A percentile compares a stretch with the other conserved stretches of the same genome.
These are phyloP conservation scores for Tricholomella constricta DNA, from an alignment of 768 basidiomycete genomes.

Conservation along the genomic window DNA sequence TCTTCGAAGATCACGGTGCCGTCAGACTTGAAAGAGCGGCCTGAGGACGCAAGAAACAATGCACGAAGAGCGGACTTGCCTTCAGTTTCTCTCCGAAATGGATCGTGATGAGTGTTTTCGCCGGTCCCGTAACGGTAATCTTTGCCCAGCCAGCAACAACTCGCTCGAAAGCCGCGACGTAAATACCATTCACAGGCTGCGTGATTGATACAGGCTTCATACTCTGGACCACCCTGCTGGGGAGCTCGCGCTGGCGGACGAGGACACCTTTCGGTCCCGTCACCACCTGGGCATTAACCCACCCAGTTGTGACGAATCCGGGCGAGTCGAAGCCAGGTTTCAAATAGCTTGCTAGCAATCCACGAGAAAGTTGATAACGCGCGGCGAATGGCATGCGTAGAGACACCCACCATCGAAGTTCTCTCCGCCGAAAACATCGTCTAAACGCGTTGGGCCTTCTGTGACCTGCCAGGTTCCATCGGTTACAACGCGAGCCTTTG, in stretches of 20 bases:
- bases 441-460: conserved; percentile 30
- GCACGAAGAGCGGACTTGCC: conserved; percentile 1
- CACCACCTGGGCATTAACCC: conserved; percentile 22
- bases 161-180: conserved; percentile 27
- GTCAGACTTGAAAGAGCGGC: conserved; percentile 6
- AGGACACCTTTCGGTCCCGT: conserved; percentile 23
- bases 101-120: conserved; percentile 26
- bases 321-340: conserved; percentile 22
- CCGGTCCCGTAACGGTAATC: conserved; percentile 25
- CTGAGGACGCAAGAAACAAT: not conserved
- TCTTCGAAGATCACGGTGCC: conserved; percentile 15
- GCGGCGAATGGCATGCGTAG: not conserved
- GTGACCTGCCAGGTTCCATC: conserved; percentile 24
- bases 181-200: conserved; percentile 24
- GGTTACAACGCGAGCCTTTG: conserved; percentile 16
- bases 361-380: not conserved
- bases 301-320: conserved; percentile 20
- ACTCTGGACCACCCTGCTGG: conserved; percentile 23
- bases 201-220: conserved; percentile 26
- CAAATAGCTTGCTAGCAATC: conserved; percentile 22
- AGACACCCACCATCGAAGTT: conserved; percentile 29
- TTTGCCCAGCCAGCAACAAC: conserved; percentile 31
- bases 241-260: conserved; percentile 23
- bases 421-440: conserved; percentile 33
- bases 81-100: conserved; percentile 34